Evolutionary conservation across 148 eudicot genomes (phyloP).

Genomic region (Persicaria tinctoria): DNA sequence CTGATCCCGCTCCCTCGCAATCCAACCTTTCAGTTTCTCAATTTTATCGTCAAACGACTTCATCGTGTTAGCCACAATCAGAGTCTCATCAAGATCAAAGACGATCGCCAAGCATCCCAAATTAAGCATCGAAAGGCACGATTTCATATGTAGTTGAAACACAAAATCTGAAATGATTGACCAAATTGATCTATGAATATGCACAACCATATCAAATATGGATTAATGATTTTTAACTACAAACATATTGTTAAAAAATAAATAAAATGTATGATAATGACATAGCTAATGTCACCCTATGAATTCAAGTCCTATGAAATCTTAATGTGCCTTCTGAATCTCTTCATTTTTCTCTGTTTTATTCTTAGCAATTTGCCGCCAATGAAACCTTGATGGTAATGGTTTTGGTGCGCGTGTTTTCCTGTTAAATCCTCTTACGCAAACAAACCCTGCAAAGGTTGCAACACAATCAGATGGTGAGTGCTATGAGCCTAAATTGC

Average conservation of each 20-base stretch:
- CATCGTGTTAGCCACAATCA: constrained; percentile 92
- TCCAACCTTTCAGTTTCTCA: constrained; percentile 53
- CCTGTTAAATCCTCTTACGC: constrained; percentile 39
- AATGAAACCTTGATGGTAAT: constrained; percentile 22
- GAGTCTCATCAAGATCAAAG: constrained; percentile 78
- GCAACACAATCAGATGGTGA: background rate
- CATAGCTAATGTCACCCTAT: too few species aligned
- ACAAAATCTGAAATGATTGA: too few species aligned
- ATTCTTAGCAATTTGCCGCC: background rate
- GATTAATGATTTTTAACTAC: too few species aligned
- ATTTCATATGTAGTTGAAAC: too few species aligned
- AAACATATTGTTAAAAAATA: too few species aligned
- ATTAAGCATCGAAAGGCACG: constrained; percentile 73
- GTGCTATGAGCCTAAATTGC: background rate
- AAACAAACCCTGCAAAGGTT: constrained; percentile 33
- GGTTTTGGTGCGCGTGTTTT: constrained; percentile 24
- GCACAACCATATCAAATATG: too few species aligned
- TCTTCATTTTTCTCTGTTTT: background rate
- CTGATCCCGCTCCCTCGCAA: constrained; percentile 60
- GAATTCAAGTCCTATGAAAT: too few species aligned
- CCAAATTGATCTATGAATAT: too few species aligned
- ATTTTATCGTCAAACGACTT: constrained; percentile 88
- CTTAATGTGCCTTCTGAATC: too few species aligned
- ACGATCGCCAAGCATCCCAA: constrained; percentile 68
- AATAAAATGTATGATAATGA: too few species aligned